These are phyloP conservation scores for Wallacemonas collosoma DNA, from an alignment of 208 protist genomes.

Conservation along the genomic window DNA sequence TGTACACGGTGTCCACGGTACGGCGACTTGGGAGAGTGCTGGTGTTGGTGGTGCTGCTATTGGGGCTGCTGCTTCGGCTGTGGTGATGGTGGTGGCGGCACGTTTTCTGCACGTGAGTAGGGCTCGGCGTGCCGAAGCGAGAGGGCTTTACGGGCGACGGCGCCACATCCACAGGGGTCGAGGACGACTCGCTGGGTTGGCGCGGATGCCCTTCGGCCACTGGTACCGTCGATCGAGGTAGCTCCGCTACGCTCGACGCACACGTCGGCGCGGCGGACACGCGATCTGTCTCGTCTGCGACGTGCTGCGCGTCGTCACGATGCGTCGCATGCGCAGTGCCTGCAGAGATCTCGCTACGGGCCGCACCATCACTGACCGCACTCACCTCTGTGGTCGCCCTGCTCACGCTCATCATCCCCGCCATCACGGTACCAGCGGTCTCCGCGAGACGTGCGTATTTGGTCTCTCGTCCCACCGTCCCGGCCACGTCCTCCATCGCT, in stretches of 20 bases:
- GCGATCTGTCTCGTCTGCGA: background rate
- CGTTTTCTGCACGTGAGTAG: background rate
- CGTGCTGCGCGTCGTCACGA: background rate
- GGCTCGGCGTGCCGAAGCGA: background rate
- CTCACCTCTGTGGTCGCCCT: too few relatives aligned
- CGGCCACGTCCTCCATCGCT: too few relatives aligned
- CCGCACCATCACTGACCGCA: too few relatives aligned
- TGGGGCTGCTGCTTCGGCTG: background rate
- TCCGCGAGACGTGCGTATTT: too few relatives aligned
- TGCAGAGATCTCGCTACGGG: too few relatives aligned
- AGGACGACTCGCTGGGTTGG: slow-evolving; percentile 6
- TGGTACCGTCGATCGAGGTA: background rate
- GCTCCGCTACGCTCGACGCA: background rate
- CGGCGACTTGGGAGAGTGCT: too few relatives aligned
- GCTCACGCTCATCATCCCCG: too few relatives aligned
- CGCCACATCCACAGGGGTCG: background rate
- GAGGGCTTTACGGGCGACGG: slow-evolving; percentile 10
- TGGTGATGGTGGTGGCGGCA: background rate
- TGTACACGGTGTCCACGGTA: background rate
- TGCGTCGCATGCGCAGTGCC: background rate
- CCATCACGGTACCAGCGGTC: too few relatives aligned
- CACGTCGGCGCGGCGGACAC: slow-evolving; percentile 6
- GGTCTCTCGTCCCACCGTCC: too few relatives aligned
- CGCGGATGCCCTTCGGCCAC: slow-evolving; percentile 1
- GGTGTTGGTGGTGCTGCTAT: too few relatives aligned